phyloP scores from a whole-genome alignment of 345 rosid species.

The Pistacia atlantica region DNA sequence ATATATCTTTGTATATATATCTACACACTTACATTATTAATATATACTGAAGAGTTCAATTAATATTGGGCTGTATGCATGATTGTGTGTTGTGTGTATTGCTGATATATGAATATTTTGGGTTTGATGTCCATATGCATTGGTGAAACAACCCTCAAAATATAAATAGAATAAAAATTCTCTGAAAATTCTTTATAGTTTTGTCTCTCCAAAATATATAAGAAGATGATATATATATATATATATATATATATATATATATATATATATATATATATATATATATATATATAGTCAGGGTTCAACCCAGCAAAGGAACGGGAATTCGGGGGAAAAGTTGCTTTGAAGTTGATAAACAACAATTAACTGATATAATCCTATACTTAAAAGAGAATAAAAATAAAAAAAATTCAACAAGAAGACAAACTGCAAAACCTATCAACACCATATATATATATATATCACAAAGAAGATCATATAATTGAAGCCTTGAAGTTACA shows the following conservation, averaged over 20 bases:
- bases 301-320: conserved; percentile 38
- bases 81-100: neutral
- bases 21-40: neutral
- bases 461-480: conserved; percentile 11
- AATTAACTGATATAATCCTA: conserved; percentile 8
- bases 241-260: neutral
- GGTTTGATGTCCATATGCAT: conserved; percentile 27
- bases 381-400: conserved; percentile 5
- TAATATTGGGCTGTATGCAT: neutral
- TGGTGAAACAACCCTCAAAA: conserved; percentile 13
- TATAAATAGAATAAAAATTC: neutral
- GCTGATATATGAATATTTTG: conserved; percentile 19
- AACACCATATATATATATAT: neutral
- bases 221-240: neutral
- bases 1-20: too few relatives aligned
- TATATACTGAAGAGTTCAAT: neutral
- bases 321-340: conserved; percentile 34
- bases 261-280: neutral
- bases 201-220: conserved; percentile 17
- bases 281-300: neutral
- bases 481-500: conserved; percentile 12
- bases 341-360: conserved; percentile 44
- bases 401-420: conserved; percentile 26
- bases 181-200: conserved; percentile 22
- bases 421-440: conserved; percentile 32